phyloP scores from a whole-genome alignment of 2,329 filamentous ascomycete species.

The Cytospora schulzeri region DNA sequence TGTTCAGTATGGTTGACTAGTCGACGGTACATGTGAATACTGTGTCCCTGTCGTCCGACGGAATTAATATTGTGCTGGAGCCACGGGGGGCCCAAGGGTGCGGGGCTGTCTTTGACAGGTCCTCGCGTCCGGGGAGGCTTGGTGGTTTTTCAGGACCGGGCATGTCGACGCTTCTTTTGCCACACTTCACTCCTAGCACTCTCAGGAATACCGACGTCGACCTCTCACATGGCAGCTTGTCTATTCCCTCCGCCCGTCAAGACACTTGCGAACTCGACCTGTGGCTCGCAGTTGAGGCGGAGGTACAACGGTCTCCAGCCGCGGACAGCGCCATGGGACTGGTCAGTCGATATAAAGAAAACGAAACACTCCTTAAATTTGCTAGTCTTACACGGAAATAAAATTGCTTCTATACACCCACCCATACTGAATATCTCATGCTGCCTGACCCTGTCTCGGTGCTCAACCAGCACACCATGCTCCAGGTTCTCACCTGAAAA shows the following conservation, averaged over 20 bases:
- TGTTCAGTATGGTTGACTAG: neutral
- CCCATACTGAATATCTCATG: neutral
- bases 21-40: neutral
- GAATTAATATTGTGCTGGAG: neutral
- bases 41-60: neutral
- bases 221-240: neutral
- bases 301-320: neutral
- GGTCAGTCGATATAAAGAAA: neutral
- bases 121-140: neutral
- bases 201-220: neutral
- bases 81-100: neutral
- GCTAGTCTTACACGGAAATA: constrained; percentile 12
- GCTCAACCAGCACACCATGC: neutral
- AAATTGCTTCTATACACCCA: constrained; percentile 19
- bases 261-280: neutral
- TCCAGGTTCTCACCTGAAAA: too few species aligned
- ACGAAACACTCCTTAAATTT: constrained; percentile 7
- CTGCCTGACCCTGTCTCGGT: neutral
- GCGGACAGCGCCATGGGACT: neutral
- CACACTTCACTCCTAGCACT: neutral
- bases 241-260: neutral
- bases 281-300: neutral
- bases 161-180: neutral
- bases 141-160: neutral
- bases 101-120: neutral